Evolutionary conservation across 305 asterid species (phyloP).

Genomic region (Andrographis paniculata): DNA sequence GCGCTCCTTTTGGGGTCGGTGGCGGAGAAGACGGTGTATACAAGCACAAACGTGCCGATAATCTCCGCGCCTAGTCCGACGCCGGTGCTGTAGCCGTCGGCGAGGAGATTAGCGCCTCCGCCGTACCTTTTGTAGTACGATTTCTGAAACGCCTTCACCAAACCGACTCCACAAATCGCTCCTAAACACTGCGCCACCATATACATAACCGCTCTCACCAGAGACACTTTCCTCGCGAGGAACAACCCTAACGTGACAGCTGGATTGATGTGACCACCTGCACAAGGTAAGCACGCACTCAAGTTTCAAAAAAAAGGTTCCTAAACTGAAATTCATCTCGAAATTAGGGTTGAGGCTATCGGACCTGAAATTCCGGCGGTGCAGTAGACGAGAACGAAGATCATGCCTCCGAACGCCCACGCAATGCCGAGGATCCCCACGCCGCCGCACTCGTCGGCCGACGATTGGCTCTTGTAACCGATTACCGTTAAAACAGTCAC

Average conservation of each 20-base stretch:
- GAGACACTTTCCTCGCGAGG: slow-evolving; percentile 53
- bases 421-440: slow-evolving; percentile 85
- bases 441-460: slow-evolving; percentile 42
- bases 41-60: too few relatives aligned
- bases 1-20: slow-evolving; percentile 84
- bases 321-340: background rate
- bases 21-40: slow-evolving; percentile 84
- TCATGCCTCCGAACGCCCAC: slow-evolving; percentile 90
- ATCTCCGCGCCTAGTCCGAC: slow-evolving; percentile 47
- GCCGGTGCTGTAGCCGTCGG: slow-evolving; percentile 31
- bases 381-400: slow-evolving; percentile 75
- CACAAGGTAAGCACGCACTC: background rate
- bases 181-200: slow-evolving; percentile 54
- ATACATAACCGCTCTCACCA: slow-evolving; percentile 47
- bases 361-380: slow-evolving; percentile 83
- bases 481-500: slow-evolving; percentile 61
- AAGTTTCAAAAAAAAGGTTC: background rate
- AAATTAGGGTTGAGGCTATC: background rate
- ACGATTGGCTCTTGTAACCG: slow-evolving; percentile 51
- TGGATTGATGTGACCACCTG: slow-evolving; percentile 51
- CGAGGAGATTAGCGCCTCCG: slow-evolving; percentile 41
- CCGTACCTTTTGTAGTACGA: slow-evolving; percentile 33
- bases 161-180: slow-evolving; percentile 52
- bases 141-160: slow-evolving; percentile 47
- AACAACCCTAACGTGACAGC: slow-evolving; percentile 51